These are phyloP conservation scores for Jamesozyma gamospora DNA, from an alignment of 805 yeast genomes.

Conservation along the genomic window DNA sequence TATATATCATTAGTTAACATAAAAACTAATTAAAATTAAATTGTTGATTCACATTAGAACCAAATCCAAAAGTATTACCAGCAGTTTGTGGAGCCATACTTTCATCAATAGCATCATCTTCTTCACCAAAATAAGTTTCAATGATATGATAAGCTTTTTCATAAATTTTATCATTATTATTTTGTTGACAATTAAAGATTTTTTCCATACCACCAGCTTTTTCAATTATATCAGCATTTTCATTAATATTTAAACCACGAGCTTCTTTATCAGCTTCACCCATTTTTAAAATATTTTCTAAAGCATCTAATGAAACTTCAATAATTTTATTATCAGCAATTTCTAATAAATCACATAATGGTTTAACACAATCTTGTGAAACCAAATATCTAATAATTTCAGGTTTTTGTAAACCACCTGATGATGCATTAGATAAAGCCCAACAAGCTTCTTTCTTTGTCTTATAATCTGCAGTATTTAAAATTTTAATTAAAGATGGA, in stretches of 20 bases:
- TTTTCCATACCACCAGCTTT: constrained; percentile 98
- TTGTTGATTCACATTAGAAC: constrained; percentile 52
- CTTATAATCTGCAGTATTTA: constrained; percentile 83
- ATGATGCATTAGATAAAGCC: constrained; percentile 96
- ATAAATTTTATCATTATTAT: constrained; percentile 85
- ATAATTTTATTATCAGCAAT: constrained; percentile 86
- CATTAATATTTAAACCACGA: constrained; percentile 58
- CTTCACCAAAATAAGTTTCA: constrained; percentile 83
- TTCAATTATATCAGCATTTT: constrained; percentile 85
- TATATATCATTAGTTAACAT: background rate
- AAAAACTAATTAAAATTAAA: constrained; percentile 21
- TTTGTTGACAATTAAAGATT: constrained; percentile 85
- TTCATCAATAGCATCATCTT: constrained; percentile 63
- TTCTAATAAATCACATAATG: constrained; percentile 82
- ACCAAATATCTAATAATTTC: constrained; percentile 91
- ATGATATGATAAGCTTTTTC: constrained; percentile 83
- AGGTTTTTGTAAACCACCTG: constrained; percentile 87
- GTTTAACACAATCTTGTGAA: constrained; percentile 92
- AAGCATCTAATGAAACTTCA: constrained; percentile 90
- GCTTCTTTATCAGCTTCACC: constrained; percentile 89
- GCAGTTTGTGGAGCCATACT: constrained; percentile 66
- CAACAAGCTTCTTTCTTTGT: constrained; percentile 98
- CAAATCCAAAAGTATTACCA: constrained; percentile 84
- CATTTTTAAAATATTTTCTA: constrained; percentile 85
- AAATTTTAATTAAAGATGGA: constrained; percentile 76